Evolutionary conservation across 2,329 filamentous ascomycete genomes (phyloP).

Genomic region (Xylariaceae sp.): DNA sequence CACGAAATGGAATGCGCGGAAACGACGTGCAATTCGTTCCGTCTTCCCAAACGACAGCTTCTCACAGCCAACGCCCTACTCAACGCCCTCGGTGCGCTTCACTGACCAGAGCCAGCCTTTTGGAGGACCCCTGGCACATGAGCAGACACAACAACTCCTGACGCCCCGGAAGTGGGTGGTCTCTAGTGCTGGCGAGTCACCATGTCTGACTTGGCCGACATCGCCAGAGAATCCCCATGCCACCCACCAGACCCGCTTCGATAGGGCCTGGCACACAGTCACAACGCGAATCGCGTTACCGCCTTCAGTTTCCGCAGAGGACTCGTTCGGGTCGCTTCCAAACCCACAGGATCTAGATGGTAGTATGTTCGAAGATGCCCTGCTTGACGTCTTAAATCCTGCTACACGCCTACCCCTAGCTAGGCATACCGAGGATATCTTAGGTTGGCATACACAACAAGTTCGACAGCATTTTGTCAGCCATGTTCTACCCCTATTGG

Average conservation of each 20-base stretch:
- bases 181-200: conserved; percentile 31
- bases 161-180: conserved; percentile 33
- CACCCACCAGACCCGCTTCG: conserved; percentile 63
- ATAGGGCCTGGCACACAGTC: conserved; percentile 68
- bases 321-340: conserved; percentile 59
- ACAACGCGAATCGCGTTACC: conserved; percentile 64
- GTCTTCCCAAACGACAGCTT: conserved; percentile 60
- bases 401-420: conserved; percentile 55
- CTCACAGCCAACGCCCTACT: conserved; percentile 56
- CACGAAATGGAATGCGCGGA: conserved; percentile 55
- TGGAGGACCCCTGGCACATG: conserved; percentile 47
- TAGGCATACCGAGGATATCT: conserved; percentile 60
- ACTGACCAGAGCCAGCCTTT: conserved; percentile 54
- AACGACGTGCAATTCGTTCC: conserved; percentile 59
- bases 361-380: conserved; percentile 56
- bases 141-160: conserved; percentile 15
- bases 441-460: conserved; percentile 67
- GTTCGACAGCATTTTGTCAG: conserved; percentile 66
- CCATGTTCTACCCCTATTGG: conserved; percentile 63
- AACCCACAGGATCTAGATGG: conserved; percentile 49
- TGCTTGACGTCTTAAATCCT: conserved; percentile 61
- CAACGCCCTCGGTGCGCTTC: conserved; percentile 48
- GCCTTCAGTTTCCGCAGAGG: conserved; percentile 60
- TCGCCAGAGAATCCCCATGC: conserved; percentile 40
- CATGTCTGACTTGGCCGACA: conserved; percentile 30